These are phyloP conservation scores for Aspergillus sp. DNA, from an alignment of 2,329 filamentous ascomycete species.

Conservation along the genomic window DNA sequence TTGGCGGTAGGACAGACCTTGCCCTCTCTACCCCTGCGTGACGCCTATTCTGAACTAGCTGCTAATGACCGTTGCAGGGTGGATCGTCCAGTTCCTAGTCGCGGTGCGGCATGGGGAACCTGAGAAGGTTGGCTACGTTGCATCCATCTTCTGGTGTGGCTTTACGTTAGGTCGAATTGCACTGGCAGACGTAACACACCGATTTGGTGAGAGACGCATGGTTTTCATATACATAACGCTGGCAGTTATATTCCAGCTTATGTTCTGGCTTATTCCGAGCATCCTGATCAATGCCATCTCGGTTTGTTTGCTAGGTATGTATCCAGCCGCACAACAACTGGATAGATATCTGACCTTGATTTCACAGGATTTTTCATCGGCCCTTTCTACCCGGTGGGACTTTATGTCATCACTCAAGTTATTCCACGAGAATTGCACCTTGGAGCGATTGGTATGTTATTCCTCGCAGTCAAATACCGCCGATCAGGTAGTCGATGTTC, in stretches of 20 bases:
- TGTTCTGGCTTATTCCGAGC: conserved; percentile 25
- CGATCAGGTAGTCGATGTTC: background rate
- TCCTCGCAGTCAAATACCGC: background rate
- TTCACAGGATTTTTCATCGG: conserved; percentile 27
- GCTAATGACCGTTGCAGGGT: conserved; percentile 14
- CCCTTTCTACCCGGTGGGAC: conserved; percentile 26
- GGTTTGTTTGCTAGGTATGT: conserved; percentile 24
- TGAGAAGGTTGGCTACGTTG: conserved; percentile 25
- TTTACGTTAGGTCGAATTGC: conserved; percentile 24
- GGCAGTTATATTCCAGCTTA: conserved; percentile 20
- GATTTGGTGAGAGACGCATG: conserved; percentile 25
- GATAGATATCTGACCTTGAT: background rate
- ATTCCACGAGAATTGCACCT: conserved; percentile 24
- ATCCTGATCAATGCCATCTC: conserved; percentile 24
- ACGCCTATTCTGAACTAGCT: background rate
- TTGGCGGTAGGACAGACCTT: conserved; percentile 18
- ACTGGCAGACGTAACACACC: conserved; percentile 24
- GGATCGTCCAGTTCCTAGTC: conserved; percentile 26
- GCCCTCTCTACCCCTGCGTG: background rate
- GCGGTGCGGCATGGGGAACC: conserved; percentile 23
- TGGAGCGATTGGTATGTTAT: conserved; percentile 23
- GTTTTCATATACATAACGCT: conserved; percentile 22
- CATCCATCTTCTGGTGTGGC: conserved; percentile 24
- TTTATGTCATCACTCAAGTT: conserved; percentile 24
- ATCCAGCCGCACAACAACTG: background rate